Evolutionary conservation across 805 yeast genomes (phyloP), one percentile per base, ranked within the genome.

Genomic region (Saccharomyces kudriavzevii): DNA sequence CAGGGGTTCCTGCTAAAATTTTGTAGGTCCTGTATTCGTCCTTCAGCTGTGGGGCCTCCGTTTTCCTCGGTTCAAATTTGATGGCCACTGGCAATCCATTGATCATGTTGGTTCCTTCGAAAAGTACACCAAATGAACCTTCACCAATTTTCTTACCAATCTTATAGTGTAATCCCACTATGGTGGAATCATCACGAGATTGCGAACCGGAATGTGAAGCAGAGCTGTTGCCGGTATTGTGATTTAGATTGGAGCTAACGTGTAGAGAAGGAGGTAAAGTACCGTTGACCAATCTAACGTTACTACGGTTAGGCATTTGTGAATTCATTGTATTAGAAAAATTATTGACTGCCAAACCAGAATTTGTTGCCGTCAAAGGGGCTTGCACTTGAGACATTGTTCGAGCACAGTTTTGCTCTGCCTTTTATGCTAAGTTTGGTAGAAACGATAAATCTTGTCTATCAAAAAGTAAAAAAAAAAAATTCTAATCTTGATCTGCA

Each of bases 141-240:
- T 94, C 98, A 54, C 99, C 99, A 57, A 94, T 91, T 74, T 94
- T 94, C 71, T 91, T 92, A 55, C 98, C 99, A 54, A 94, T 94
- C 62, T 90, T 87, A 74, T 91, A 94, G 75, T 94, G 99, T 56
- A 92, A 83, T 25, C 99, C 99, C 48, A 94, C 97, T 48, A 76
- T 74, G 13, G 67, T 64, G 5, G 65, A 60, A 50, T 62, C 66
- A 45, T 64, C 66, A 40, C 65, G 58, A 6, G 62, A 51, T 5
- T 52, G 51, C 0, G 43, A 35, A 4, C 43, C 43, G 4, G 43
- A 35, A 35, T 35, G 24, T 8, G 53, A 35, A 9, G 35, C 43
- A 45, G 54, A 29, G 22, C 35, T 24, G 25, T 26, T n/a, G 9
- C 50, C 52, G 9, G 48, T 29, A 27, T 46, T 47, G 30, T 52